Evolutionary conservation across 2,329 filamentous ascomycete genomes (phyloP), one percentile per base, ranked within the genome.

Genomic region (Aureobasidium lini): DNA sequence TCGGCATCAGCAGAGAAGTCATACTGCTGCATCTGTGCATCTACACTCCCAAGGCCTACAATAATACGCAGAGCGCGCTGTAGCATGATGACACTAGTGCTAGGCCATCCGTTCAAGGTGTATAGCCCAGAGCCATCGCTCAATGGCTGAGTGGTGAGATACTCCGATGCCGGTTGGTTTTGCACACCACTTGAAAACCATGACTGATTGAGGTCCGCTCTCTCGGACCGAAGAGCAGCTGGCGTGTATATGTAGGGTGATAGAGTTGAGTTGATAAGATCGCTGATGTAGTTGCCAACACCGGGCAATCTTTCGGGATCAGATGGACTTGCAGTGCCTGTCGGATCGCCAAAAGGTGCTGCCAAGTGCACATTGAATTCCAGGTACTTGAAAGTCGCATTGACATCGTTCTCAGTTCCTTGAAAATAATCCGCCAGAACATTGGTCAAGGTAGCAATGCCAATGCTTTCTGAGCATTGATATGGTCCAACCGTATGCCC

Each of bases 81-180:
- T 46, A 85, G 76, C 63, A 84, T 81, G 36, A 86, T 70, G 64
- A 78, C 84, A 18, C 77, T 76, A 64, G 83, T 79, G n/a, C 78
- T 80, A 0, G 85, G 85, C 85, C 85, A 88, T 10, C 85, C 85
- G 69, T 84, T 77, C 0, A 75, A 67, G 0, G 84, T 86, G 18
- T 75, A 75, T 2, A 67, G 44, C 7, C 70, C 64, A 16, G 75
- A 73, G 3, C 70, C 64, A n/a, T 52, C 15, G 15, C 7, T n/a
- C 7, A 50, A 15, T 9, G 54, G 42, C 16, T 46, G 16, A 3
- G 37, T 31, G 10, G 29, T 50, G 10, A 59, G 23, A 64, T 85
- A 88, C 28, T 77, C 75, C 3, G 70, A 63, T 18, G 79, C 73
- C 1, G 83, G 81, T 39, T 74, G 72, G 53, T 77, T 75, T 49